These are phyloP conservation scores for Prunus salicina DNA, from an alignment of 306 rosid species.

Conservation along the genomic window DNA sequence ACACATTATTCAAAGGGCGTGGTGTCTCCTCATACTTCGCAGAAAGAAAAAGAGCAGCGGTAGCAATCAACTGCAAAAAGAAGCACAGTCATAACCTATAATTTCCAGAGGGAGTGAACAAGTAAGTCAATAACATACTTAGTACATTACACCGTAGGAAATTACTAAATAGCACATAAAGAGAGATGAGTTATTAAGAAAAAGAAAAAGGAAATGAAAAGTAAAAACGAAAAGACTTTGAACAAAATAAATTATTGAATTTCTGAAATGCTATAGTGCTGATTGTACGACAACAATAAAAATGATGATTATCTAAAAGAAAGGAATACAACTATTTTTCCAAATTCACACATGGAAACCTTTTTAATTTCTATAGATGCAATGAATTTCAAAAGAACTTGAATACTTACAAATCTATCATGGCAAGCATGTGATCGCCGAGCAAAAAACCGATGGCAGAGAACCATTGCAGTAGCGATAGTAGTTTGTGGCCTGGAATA, in stretches of 20 bases:
- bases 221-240: background rate
- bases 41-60: constrained; percentile 89
- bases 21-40: constrained; percentile 92
- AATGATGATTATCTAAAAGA: background rate
- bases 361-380: background rate
- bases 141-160: background rate
- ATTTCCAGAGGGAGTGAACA: background rate
- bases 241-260: background rate
- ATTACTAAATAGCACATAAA: background rate
- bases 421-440: constrained; percentile 93
- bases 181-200: background rate
- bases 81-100: background rate
- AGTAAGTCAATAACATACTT: background rate
- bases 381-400: background rate
- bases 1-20: constrained; percentile 70
- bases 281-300: background rate
- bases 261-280: background rate
- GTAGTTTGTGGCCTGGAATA: constrained; percentile 90
- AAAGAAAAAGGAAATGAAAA: background rate
- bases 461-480: constrained; percentile 93
- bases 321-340: background rate
- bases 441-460: constrained; percentile 94
- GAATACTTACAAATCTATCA: constrained; percentile 85
- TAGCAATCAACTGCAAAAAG: constrained; percentile 83
- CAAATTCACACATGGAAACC: background rate